phyloP scores from a whole-genome alignment of 1,139 yeast species.

The Nematodospora anomalae region DNA sequence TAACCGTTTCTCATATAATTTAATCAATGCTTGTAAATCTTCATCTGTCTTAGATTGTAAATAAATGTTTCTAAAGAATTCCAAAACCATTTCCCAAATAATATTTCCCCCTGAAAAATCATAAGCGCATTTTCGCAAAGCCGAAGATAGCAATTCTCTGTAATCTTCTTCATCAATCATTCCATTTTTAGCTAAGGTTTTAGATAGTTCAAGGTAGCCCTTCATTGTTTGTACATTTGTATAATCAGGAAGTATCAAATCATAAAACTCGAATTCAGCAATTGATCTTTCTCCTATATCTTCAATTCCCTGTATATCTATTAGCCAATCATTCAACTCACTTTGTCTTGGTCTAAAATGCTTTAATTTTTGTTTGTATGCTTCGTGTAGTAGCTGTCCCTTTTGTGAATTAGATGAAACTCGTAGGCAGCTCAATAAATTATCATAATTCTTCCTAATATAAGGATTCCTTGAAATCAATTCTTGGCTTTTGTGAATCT shows the following conservation, averaged over 20 bases:
- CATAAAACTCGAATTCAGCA: constrained; percentile 21
- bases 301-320: constrained; percentile 21
- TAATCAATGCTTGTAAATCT: constrained; percentile 21
- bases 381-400: constrained; percentile 16
- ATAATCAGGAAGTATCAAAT: constrained; percentile 17
- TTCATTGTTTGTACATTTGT: constrained; percentile 24
- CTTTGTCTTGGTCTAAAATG: constrained; percentile 21
- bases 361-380: constrained; percentile 21
- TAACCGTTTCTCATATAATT: constrained; percentile 36
- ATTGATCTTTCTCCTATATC: constrained; percentile 15
- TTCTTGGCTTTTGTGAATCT: not conserved
- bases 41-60: constrained; percentile 14
- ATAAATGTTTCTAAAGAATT: constrained; percentile 14
- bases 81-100: constrained; percentile 35
- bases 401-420: constrained; percentile 7
- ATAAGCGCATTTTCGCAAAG: constrained; percentile 29
- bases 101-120: constrained; percentile 35
- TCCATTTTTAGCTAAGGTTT: constrained; percentile 1
- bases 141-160: constrained; percentile 19
- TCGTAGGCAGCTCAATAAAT: constrained; percentile 19
- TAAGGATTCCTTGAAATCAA: constrained; percentile 8
- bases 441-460: constrained; percentile 19
- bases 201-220: constrained; percentile 15
- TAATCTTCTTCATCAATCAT: constrained; percentile 16
- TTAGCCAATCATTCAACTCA: constrained; percentile 30